Evolutionary conservation across 192 early-diverging fungal genomes (phyloP).

Genomic region (Chytriomyces sp.): DNA sequence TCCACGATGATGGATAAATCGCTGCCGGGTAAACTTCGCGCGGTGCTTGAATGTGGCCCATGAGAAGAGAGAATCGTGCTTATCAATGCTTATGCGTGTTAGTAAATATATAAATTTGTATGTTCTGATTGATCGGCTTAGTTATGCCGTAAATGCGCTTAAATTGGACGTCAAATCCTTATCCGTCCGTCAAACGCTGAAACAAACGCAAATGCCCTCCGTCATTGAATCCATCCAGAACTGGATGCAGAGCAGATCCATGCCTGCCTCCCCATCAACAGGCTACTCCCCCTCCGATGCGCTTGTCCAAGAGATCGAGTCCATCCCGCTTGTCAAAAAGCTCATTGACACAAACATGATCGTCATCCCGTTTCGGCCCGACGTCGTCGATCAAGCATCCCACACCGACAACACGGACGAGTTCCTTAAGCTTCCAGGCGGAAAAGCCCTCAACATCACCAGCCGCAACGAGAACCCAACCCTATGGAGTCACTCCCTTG

Average conservation of each 20-base stretch:
- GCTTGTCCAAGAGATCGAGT: slow-evolving; percentile 7
- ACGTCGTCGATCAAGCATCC: not conserved
- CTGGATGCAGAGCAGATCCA: not conserved
- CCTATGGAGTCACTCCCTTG: not conserved
- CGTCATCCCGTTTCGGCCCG: slow-evolving; percentile 1
- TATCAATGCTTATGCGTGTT: too few species aligned
- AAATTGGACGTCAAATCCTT: too few species aligned
- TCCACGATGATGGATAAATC: too few species aligned
- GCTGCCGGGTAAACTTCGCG: too few species aligned
- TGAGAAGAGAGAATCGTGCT: too few species aligned
- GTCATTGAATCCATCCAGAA: not conserved
- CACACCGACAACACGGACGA: not conserved
- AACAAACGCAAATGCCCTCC: not conserved
- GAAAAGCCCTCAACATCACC: not conserved
- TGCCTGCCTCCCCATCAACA: not conserved
- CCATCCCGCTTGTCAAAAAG: not conserved
- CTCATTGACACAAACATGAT: not conserved
- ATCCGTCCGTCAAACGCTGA: too few species aligned
- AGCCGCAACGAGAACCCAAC: not conserved
- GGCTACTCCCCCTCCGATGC: not conserved
- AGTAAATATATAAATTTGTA: too few species aligned
- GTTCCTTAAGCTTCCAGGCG: not conserved
- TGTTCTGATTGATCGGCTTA: too few species aligned
- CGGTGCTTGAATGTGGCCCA: too few species aligned
- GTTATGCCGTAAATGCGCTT: too few species aligned